Base-by-base conservation (phyloP, 164 flowering plant species). In the Echeveria elegans region DNA sequence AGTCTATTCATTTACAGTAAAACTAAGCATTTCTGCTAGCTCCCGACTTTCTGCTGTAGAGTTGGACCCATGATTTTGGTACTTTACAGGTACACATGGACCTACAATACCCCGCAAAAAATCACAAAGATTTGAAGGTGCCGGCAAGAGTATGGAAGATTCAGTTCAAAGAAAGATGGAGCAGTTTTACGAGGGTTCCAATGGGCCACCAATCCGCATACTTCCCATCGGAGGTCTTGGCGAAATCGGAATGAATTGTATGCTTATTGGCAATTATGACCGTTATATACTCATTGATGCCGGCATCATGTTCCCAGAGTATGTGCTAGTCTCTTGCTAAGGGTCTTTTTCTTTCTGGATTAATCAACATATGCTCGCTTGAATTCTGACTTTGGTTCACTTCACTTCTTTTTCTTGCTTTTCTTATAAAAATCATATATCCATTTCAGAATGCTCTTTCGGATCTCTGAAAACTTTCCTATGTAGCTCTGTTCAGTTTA, bases 211-310 rank as follows among this genome's bases (percentile, higher is more conserved):
- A 8, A 78, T 94, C n/a, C 96, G 99, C 31, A 75, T 91, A 74
- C 83, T 94, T 64, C 99, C 99, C 19, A 91, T 94, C 68, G 99
- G 99, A 70, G 99, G 99, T 29, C 76, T 94, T 63, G 99, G 99
- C 72, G 99, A 94, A 82, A 94, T 94, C 73, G 99, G 99, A 67
- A 94, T 94, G 99, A 94, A 94, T 70, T 94, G 99, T 79, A 94
- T 94, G 99, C 95, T 94, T 75, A 90, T 94, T 63, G 99, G 99
- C 37, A 83, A 94, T 68, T 79, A 88, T 73, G 99, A 91, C 77
- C 95, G 99, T 14, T 94, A 94, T 76, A 89, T 94, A 73, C 73
- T 94, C 73, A 86, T 94, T 71, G 99, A 94, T 84, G 99, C 99
- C 21, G 99, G 99, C 66, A 77, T 91, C 63, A 94, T 94, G 99